Evolutionary conservation across 1,139 yeast species (phyloP), one percentile per base, ranked within the genome.

Genomic region (Pichia sp.): DNA sequence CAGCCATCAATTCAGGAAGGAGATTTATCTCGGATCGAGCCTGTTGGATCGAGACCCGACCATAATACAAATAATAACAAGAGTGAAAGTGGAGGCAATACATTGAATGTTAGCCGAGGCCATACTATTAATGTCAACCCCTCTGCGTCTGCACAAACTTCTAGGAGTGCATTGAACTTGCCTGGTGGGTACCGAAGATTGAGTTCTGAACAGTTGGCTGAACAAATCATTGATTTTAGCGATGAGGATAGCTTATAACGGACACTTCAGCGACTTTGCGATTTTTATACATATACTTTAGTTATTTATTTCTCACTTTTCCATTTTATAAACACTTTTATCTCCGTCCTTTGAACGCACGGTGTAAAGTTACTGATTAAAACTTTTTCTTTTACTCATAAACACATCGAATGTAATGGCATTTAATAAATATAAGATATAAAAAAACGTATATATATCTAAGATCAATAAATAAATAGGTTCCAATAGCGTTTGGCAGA

Each of bases 221-320:
- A 63, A 43, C 64, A 63, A 40, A 60, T 61, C 27, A 46, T 63
- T 34, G 58, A 61, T 50, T 56, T 63, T 17, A 62, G 63, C 49
- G 64, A 63, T 48, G 61, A 59, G 16, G 55, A 53, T 12, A 29
- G 30, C 17, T 38, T 38, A 38, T 38, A 38, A 38, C 41, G 9
- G 41, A 38, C 17, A 27, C n/a, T 16, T 14, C 27, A 38, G 31
- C 30, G 16, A 36, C 9, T 31, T 24, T 42, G 30, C 20, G 30
- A 42, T 43, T 27, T 43, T 27, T 38, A 38, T 38, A 38, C 41
- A 38, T 38, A 38, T 5, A 34, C 38, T 34, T 41, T 9, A 41
- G 29, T 41, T 17, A 41, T 41, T 41, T 34, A 34, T 34, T 34
- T 34, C 38, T 9, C 8, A 14, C 38, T 14, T 14, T 34, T 34